Conservation (phyloP, 495 filamentous ascomycete species). For the Parachaetomium inaequale region DNA sequence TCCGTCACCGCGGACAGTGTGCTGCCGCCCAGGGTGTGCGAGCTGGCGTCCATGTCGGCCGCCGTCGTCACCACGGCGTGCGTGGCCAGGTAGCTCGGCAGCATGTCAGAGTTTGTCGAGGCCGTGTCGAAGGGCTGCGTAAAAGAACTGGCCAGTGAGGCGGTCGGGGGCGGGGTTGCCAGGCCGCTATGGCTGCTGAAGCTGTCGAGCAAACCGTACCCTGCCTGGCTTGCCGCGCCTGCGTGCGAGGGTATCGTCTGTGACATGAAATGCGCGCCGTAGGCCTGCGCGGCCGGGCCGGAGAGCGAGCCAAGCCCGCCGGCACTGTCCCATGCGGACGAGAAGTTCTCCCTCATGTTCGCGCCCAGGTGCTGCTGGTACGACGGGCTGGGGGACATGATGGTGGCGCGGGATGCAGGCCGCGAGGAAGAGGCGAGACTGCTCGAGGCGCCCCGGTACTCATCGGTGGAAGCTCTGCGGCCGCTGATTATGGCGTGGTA, state of each 20-base stretch:
- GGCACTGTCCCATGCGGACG: conserved; percentile 35
- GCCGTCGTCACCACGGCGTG: conserved; percentile 7
- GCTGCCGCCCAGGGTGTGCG: not conserved
- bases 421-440: conserved; percentile 6
- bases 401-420: conserved; percentile 30
- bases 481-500: conserved; percentile 41
- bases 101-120: conserved; percentile 6
- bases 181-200: conserved; percentile 26
- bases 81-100: conserved; percentile 15
- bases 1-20: conserved; percentile 22
- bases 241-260: not conserved
- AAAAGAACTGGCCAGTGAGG: conserved; percentile 29
- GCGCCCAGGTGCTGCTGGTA: conserved; percentile 43
- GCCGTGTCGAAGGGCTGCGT: conserved; percentile 22
- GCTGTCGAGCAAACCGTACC: conserved; percentile 20
- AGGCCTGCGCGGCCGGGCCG: conserved; percentile 9
- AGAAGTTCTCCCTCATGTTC: conserved; percentile 45
- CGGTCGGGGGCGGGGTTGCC: conserved; percentile 33
- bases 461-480: conserved; percentile 10
- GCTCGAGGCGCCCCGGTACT: not conserved
- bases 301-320: conserved; percentile 16
- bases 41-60: not conserved
- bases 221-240: not conserved
- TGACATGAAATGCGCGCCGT: conserved; percentile 20
- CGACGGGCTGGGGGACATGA: conserved; percentile 45